These are phyloP conservation scores for Protomyces inundatus DNA, from an alignment of 1,139 yeast genomes.

Conservation along the genomic window DNA sequence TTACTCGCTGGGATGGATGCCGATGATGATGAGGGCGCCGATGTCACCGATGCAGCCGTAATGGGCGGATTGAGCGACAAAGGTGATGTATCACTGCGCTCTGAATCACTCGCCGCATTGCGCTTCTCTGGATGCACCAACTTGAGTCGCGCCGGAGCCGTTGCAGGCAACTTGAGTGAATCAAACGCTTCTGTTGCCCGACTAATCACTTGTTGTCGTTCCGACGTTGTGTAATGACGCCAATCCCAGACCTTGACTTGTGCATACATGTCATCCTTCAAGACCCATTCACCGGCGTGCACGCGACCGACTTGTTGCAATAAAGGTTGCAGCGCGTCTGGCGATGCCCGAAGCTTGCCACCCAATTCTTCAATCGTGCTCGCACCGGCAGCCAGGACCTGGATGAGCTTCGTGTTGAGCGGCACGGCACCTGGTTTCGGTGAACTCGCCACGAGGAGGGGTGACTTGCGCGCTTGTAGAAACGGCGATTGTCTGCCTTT, in stretches of 20 bases:
- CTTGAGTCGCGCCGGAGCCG: neutral
- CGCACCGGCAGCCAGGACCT: conserved; percentile 17
- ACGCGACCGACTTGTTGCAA: conserved; percentile 10
- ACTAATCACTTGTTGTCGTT: conserved; percentile 37
- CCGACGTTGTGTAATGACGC: conserved; percentile 37
- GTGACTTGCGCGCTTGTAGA: conserved; percentile 22
- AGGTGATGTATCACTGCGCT: conserved; percentile 13
- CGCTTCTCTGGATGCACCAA: conserved; percentile 23
- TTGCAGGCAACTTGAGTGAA: conserved; percentile 33
- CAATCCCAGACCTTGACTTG: conserved; percentile 41
- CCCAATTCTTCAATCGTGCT: conserved; percentile 1
- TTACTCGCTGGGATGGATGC: neutral
- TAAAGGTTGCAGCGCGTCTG: neutral
- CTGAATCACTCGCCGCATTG: neutral
- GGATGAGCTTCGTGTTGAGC: conserved; percentile 9
- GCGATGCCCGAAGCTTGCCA: conserved; percentile 4
- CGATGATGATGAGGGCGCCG: neutral
- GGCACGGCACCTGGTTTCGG: conserved; percentile 3
- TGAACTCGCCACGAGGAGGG: conserved; percentile 11
- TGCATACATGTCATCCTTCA: conserved; percentile 36
- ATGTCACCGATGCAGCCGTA: neutral
- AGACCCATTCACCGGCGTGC: conserved; percentile 14
- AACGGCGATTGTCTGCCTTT: conserved; percentile 8
- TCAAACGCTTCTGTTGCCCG: conserved; percentile 37
- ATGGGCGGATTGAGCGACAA: conserved; percentile 11